Percentiles rank a stretch among this genome's conserved stretches.
Conservation (phyloP, 257 asterid genomes). For the Lycium barbarum region DNA sequence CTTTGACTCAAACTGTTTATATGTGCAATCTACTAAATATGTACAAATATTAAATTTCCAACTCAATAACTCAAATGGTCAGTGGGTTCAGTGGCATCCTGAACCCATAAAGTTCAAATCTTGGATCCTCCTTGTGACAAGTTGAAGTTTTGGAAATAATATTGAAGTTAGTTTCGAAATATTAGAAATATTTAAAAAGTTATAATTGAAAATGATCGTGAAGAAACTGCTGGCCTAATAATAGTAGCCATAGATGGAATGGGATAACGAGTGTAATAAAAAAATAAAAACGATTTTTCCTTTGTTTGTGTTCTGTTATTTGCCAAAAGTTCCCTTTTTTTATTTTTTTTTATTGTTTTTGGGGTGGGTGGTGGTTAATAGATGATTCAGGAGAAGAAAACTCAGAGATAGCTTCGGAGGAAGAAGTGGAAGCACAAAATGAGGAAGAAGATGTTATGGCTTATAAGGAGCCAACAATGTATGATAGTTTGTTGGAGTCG, state of each 20-base stretch:
- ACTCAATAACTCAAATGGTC: too few species aligned
- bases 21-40: too few species aligned
- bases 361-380: constrained; percentile 20
- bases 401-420: constrained; percentile 45
- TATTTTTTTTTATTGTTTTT: not conserved
- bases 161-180: not conserved
- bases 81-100: too few species aligned
- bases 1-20: too few species aligned
- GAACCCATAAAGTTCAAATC: too few species aligned
- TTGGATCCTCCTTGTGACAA: too few species aligned
- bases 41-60: too few species aligned
- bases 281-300: not conserved
- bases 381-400: constrained; percentile 46
- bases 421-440: constrained; percentile 29
- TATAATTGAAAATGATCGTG: not conserved
- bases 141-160: too few species aligned
- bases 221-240: not conserved
- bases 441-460: constrained; percentile 41
- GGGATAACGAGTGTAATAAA: not conserved
- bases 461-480: constrained; percentile 48
- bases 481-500: constrained; percentile 65
- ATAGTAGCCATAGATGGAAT: not conserved
- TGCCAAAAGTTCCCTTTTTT: not conserved
- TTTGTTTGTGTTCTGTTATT: not conserved
- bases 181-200: not conserved